Percentiles rank a stretch among this genome's conserved stretches.
These are phyloP conservation scores for Trichoderma reesei DNA, from an alignment of 495 filamentous ascomycete genomes.

Conservation along the genomic window DNA sequence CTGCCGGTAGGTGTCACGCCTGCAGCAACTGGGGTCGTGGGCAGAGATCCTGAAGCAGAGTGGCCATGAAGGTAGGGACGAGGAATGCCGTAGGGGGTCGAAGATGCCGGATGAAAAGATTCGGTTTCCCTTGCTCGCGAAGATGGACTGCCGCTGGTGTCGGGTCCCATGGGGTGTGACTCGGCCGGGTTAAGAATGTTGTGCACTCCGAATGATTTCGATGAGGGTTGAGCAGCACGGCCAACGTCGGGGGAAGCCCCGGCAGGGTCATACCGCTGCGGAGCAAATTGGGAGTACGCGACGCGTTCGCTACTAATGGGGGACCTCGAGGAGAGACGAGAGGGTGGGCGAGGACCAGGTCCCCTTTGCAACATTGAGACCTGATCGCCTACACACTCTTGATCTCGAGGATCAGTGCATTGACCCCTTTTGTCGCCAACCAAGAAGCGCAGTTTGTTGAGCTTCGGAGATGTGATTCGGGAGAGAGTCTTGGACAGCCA, in stretches of 20 bases:
- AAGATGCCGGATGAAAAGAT: not conserved
- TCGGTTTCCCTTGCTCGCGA: slow-evolving; percentile 1
- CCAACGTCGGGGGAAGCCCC: slow-evolving; percentile 3
- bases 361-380: slow-evolving; percentile 52
- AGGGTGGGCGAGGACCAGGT: slow-evolving; percentile 38
- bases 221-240: slow-evolving; percentile 19
- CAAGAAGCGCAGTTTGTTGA: not conserved
- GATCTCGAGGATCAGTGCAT: slow-evolving; percentile 43
- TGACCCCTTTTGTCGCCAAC: slow-evolving; percentile 26
- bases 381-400: slow-evolving; percentile 45
- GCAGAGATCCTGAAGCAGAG: slow-evolving; percentile 20
- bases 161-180: slow-evolving; percentile 14
- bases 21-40: slow-evolving; percentile 21
- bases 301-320: slow-evolving; percentile 19
- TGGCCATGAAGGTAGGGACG: slow-evolving; percentile 13
- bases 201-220: slow-evolving; percentile 37
- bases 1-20: slow-evolving; percentile 21
- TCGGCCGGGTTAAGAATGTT: slow-evolving; percentile 43
- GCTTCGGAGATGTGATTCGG: not conserved
- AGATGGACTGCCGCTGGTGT: not conserved
- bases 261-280: slow-evolving; percentile 12
- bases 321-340: slow-evolving; percentile 21
- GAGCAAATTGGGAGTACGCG: slow-evolving; percentile 17
- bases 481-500: not conserved
- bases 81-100: not conserved